phyloP scores from a whole-genome alignment of 1,139 yeast genomes.

The Taiozyma sp. region DNA sequence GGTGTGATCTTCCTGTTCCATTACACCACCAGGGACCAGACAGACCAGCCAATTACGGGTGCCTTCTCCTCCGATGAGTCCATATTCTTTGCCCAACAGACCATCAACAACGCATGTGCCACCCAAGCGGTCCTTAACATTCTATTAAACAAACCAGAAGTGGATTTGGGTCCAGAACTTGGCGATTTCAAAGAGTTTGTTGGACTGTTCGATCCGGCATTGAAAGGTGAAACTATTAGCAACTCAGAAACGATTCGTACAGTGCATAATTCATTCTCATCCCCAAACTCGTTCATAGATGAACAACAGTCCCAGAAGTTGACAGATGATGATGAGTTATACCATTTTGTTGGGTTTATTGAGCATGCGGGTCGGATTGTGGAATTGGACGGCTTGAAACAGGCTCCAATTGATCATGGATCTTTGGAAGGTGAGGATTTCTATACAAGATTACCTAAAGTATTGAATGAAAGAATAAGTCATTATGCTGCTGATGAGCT shows the following conservation, averaged over 20 bases:
- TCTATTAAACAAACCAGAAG: slow-evolving; percentile 36
- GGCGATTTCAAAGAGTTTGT: slow-evolving; percentile 46
- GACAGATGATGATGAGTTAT: slow-evolving; percentile 48
- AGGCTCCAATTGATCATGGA: slow-evolving; percentile 52
- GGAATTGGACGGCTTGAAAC: slow-evolving; percentile 63
- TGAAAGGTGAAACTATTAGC: slow-evolving; percentile 59
- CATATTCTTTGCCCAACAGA: slow-evolving; percentile 59
- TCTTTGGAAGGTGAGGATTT: slow-evolving; percentile 36
- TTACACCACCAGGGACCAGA: slow-evolving; percentile 39
- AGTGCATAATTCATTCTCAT: slow-evolving; percentile 60
- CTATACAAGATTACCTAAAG: slow-evolving; percentile 36
- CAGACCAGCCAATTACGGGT: slow-evolving; percentile 38
- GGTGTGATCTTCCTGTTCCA: slow-evolving; percentile 65
- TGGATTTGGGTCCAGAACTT: slow-evolving; percentile 48
- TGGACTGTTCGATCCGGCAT: slow-evolving; percentile 47
- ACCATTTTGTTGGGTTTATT: slow-evolving; percentile 58
- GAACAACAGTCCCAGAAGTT: slow-evolving; percentile 27
- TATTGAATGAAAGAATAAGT: slow-evolving; percentile 41
- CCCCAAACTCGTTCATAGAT: slow-evolving; percentile 48
- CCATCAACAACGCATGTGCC: slow-evolving; percentile 71
- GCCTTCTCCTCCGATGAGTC: slow-evolving; percentile 34
- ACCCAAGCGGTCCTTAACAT: slow-evolving; percentile 68
- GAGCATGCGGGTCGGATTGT: slow-evolving; percentile 44
- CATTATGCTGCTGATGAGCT: slow-evolving; percentile 44
- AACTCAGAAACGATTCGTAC: slow-evolving; percentile 54